Base-by-base conservation (phyloP, 768 basidiomycete genomes). In the Suillus subaureus region DNA sequence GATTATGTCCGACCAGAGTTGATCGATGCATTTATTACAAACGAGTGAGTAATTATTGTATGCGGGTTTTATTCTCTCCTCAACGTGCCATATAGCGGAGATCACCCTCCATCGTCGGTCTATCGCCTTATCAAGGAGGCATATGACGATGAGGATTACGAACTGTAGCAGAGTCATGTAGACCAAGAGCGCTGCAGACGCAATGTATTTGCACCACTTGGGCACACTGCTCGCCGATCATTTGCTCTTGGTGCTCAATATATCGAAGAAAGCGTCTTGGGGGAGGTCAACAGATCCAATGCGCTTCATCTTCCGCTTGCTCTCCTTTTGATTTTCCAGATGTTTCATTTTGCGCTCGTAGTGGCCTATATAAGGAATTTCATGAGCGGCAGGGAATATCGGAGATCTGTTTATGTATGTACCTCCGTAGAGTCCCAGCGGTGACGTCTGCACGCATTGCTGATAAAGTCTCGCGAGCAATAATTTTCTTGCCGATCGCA, bases 1-100 rank as follows among this genome's bases (percentile, higher is more conserved):
- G 97, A 99, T 78, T 96, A 97, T 77, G 92, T 99, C 47, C 85
- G 88, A 61, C 96, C 96, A 26, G 96, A 98, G 74, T 79, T 98
- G 68, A 87, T 99, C 63, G 91, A 95, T 73, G 91, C 94, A 15
- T 97, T 93, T 77, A 93, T 99, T 71, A 98, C 96, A 15, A 99
- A 99, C 70, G 93, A 98, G 97, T 98, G 77, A 82, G 96, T 82
- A 31, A 40, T 63, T 54, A 33, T 66, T 78, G 12, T 28, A 42
- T 42, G 57, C 61, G 11, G 61, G 52, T 61, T 37, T n/a, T 40
- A 26, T 43, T n/a, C 40, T 45, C 31, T 55, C 45, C 65, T 69
- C 28, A 61, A 71, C 65, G 56, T 49, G 49, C 18, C 58, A 62
- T 58, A 62, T 69, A 98, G 96, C 70, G 97, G 97, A 26, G 97